Percentiles rank a stretch among this genome's conserved stretches.
Evolutionary conservation across 106 monocot genomes (phyloP).

Genomic region (Allium fistulosum): DNA sequence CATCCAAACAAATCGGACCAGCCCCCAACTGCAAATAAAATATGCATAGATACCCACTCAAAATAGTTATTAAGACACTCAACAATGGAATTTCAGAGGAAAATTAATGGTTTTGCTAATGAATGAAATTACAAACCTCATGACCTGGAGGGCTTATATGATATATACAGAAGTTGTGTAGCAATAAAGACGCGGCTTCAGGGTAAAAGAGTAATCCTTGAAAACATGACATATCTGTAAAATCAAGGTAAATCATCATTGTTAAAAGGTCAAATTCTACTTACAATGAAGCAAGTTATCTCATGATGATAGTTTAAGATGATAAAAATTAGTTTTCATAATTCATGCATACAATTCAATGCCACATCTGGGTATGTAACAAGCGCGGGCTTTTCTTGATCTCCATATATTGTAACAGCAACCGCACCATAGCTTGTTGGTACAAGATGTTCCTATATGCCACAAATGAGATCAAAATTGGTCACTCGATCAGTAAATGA

Average conservation of each 20-base stretch:
- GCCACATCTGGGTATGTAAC: slow-evolving; percentile 84
- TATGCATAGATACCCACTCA: no score
- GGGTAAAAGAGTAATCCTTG: slow-evolving; percentile 82
- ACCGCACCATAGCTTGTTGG: slow-evolving; percentile 50
- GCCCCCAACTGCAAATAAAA: slow-evolving; percentile 76
- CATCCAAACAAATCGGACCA: slow-evolving; percentile 70
- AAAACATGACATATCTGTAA: slow-evolving; percentile 76
- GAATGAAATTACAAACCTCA: slow-evolving; percentile 46
- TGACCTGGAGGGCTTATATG: slow-evolving; percentile 85
- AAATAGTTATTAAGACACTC: no score
- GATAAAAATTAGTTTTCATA: no score
- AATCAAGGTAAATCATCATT: slow-evolving; percentile 6
- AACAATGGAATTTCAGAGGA: no score
- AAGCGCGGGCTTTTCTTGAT: slow-evolving; percentile 80
- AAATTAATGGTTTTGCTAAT: no score
- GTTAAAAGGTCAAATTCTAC: no score
- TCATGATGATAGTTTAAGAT: no score
- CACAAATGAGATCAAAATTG: not conserved
- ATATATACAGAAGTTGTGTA: slow-evolving; percentile 88
- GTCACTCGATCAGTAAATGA: no score
- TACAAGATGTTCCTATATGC: slow-evolving; percentile 59
- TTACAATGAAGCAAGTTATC: no score
- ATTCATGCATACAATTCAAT: slow-evolving; percentile 54
- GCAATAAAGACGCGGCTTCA: slow-evolving; percentile 63
- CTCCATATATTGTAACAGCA: slow-evolving; percentile 68